Evolutionary conservation across 2,329 filamentous ascomycete species (phyloP).

Genomic region (Penicillium sp.): DNA sequence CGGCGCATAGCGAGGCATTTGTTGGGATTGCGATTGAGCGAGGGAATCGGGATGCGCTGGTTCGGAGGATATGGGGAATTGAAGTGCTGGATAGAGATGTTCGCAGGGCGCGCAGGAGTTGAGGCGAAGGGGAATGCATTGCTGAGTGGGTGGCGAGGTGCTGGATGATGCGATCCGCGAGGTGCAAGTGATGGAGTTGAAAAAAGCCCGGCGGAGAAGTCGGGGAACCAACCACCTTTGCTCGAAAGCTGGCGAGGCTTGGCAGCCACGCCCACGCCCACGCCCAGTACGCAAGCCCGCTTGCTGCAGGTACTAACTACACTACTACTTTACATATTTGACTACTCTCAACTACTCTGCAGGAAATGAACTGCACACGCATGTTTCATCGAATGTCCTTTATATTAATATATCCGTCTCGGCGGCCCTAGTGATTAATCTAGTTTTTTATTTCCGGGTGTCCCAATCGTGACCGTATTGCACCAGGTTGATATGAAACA

Average conservation of each 20-base stretch:
- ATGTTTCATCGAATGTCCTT: constrained; percentile 16
- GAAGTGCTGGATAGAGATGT: constrained; percentile 31
- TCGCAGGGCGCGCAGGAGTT: constrained; percentile 48
- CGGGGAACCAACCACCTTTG: not conserved
- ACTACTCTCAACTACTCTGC: not conserved
- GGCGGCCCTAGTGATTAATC: constrained; percentile 28
- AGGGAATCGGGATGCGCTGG: constrained; percentile 17
- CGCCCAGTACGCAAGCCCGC: too few relatives aligned
- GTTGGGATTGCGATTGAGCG: constrained; percentile 12
- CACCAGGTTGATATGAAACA: constrained; percentile 25
- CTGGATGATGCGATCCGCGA: not conserved
- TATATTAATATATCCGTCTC: constrained; percentile 27
- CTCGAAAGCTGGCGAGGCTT: constrained; percentile 3
- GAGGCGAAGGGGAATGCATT: constrained; percentile 47
- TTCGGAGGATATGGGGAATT: constrained; percentile 15
- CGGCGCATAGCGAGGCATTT: constrained; percentile 7
- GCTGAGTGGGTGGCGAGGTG: not conserved
- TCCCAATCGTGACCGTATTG: constrained; percentile 23
- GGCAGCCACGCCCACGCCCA: not conserved
- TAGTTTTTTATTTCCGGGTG: constrained; percentile 30
- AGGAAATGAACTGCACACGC: not conserved
- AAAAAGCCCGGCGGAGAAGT: not conserved
- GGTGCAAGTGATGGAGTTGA: not conserved
- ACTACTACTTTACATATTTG: not conserved
- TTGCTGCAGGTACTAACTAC: too few relatives aligned